Percentiles rank a stretch among this genome's conserved stretches.
Conservation (phyloP, 164 flowering plant species). For the Vitis vinifera region DNA sequence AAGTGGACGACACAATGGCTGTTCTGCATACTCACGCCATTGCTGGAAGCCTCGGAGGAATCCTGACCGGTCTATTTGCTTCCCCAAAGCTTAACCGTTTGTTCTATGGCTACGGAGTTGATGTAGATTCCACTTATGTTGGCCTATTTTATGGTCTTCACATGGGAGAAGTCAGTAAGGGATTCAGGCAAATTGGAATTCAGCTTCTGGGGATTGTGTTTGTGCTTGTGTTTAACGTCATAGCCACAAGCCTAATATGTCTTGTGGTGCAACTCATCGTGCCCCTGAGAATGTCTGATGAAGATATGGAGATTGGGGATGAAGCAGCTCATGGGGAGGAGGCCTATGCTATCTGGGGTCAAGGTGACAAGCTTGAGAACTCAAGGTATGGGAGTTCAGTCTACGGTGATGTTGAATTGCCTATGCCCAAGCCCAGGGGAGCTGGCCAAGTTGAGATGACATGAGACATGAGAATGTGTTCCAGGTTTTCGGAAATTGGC, state of each 20-base stretch:
- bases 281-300: constrained; percentile 37
- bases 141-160: constrained; percentile 39
- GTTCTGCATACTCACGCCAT: constrained; percentile 48
- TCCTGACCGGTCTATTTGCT: constrained; percentile 39
- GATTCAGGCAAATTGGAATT: constrained; percentile 35
- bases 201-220: constrained; percentile 37
- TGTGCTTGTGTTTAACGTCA: constrained; percentile 22
- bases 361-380: constrained; percentile 24
- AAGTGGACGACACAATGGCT: constrained; percentile 56
- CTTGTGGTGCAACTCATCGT: constrained; percentile 28
- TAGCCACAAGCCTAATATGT: constrained; percentile 31
- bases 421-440: not conserved
- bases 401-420: constrained; percentile 17
- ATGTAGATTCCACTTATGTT: constrained; percentile 4
- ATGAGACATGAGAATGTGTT: not conserved
- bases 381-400: constrained; percentile 10
- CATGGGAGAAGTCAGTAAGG: constrained; percentile 11
- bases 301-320: constrained; percentile 41
- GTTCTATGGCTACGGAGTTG: constrained; percentile 15
- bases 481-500: not conserved
- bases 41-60: constrained; percentile 41
- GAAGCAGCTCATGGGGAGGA: constrained; percentile 41
- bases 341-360: constrained; percentile 41
- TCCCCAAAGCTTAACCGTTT: constrained; percentile 34
- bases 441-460: constrained; percentile 14